phyloP scores from a whole-genome alignment of 805 yeast species.

The Yarrowia porcina region DNA sequence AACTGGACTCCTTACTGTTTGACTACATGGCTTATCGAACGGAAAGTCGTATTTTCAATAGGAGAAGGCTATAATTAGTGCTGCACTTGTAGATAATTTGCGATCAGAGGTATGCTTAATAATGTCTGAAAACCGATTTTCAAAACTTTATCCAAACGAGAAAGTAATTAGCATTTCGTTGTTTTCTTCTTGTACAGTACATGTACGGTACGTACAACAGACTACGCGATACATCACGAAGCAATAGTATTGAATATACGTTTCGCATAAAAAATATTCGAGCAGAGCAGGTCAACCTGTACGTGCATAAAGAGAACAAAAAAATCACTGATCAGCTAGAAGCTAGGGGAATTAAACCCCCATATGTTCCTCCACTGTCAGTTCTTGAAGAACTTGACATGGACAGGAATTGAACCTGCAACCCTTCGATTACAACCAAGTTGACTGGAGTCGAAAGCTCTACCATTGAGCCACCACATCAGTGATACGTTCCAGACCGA shows the following conservation, averaged over 20 bases:
- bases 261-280: too few species aligned
- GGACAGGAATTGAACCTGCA: slow-evolving; percentile 83
- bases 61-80: neutral
- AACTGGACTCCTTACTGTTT: neutral
- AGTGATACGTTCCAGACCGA: neutral
- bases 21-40: neutral
- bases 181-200: too few species aligned
- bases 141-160: too few species aligned
- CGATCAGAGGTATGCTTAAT: neutral
- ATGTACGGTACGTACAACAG: too few species aligned
- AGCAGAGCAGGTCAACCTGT: too few species aligned
- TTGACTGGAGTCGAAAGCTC: slow-evolving; percentile 65
- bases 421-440: slow-evolving; percentile 56
- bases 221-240: too few species aligned
- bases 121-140: neutral
- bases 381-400: slow-evolving; percentile 45
- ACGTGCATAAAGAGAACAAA: neutral
- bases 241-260: too few species aligned
- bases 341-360: slow-evolving; percentile 19
- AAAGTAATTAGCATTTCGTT: too few species aligned
- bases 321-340: slow-evolving; percentile 22
- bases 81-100: neutral
- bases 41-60: neutral
- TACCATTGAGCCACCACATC: slow-evolving; percentile 63
- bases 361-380: slow-evolving; percentile 21